A percentile compares a stretch with the other conserved stretches of the same genome.
phyloP scores from a whole-genome alignment of 1,284 basidiomycete species.

The Fomitopsis schrenkii region DNA sequence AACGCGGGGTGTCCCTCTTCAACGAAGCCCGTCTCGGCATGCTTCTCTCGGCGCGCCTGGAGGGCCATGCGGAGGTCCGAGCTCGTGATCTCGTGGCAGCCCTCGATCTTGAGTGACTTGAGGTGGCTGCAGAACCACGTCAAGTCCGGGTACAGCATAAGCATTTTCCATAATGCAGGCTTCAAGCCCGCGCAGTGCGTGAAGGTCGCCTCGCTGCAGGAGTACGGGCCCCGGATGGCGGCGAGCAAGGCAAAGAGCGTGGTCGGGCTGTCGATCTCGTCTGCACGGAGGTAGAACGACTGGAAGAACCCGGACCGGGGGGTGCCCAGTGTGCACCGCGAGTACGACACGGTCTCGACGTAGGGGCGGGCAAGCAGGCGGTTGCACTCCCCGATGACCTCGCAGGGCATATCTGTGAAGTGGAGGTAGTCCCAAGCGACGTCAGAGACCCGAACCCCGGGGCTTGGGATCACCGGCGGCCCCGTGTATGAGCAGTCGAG shows the following conservation, averaged over 20 bases:
- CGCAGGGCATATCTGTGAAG: neutral
- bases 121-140: neutral
- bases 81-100: neutral
- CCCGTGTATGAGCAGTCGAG: neutral
- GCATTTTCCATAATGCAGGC: neutral
- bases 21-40: neutral
- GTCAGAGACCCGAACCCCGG: neutral
- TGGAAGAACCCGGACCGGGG: neutral
- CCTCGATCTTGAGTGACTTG: neutral
- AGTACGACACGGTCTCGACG: neutral
- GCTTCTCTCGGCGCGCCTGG: neutral
- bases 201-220: neutral
- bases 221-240: neutral
- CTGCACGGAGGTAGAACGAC: neutral
- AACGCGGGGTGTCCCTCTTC: neutral
- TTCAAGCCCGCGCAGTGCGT: neutral
- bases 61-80: neutral
- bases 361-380: neutral
- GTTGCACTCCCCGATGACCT: neutral
- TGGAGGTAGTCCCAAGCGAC: neutral
- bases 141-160: neutral
- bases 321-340: neutral
- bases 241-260: neutral
- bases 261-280: neutral
- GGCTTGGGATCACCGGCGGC: neutral